These are phyloP conservation scores for Dendrocalamus latiflorus DNA, from an alignment of 202 grass and related monocot species.

Conservation along the genomic window DNA sequence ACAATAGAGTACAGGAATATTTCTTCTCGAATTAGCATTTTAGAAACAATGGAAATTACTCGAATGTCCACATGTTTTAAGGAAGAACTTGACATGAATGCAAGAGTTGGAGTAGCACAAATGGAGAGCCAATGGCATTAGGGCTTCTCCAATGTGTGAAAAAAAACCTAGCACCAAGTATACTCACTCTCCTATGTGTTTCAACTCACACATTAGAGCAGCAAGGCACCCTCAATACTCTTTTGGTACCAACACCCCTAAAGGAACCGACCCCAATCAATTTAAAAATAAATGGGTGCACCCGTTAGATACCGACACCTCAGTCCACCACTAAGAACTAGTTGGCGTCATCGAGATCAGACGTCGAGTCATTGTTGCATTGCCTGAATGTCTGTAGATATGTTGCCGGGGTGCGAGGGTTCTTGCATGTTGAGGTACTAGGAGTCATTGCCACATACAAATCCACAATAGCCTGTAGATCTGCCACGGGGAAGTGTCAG, in stretches of 20 bases:
- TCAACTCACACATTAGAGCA: too few species aligned
- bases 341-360: background rate
- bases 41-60: background rate
- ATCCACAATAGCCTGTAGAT: background rate
- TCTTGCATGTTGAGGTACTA: background rate
- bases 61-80: background rate
- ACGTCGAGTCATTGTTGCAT: background rate
- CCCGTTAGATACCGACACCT: background rate
- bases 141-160: too few species aligned
- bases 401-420: background rate
- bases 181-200: too few species aligned
- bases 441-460: background rate
- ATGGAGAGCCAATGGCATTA: too few species aligned
- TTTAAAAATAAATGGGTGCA: background rate
- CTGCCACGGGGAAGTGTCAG: fast-evolving
- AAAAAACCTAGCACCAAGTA: too few species aligned
- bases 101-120: too few species aligned
- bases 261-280: background rate
- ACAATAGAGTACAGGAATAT: too few species aligned
- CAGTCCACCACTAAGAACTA: background rate
- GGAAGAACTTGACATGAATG: too few species aligned
- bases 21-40: too few species aligned
- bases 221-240: too few species aligned
- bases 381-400: background rate
- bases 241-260: too few species aligned